A percentile compares a stretch with the other conserved stretches of the same genome.
These are phyloP conservation scores for Parietaria judaica DNA, from an alignment of 306 rosid genomes.

Conservation along the genomic window DNA sequence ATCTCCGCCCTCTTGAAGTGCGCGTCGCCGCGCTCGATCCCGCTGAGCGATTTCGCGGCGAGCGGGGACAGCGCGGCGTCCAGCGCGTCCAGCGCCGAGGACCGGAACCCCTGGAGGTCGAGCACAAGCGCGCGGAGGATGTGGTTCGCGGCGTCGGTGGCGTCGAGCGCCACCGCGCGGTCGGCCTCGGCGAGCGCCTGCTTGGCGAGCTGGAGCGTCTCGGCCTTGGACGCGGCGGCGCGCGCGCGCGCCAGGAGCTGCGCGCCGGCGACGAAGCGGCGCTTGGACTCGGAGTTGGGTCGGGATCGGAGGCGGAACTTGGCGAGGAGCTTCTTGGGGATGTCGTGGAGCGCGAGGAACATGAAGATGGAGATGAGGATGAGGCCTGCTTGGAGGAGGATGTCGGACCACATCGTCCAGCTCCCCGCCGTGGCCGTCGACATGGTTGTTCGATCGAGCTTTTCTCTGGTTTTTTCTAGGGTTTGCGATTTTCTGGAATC, in stretches of 20 bases:
- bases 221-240: slow-evolving; percentile 33
- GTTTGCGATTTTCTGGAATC: no score
- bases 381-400: slow-evolving; percentile 44
- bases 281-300: slow-evolving; percentile 45
- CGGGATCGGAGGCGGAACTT: slow-evolving; percentile 42
- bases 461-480: no score
- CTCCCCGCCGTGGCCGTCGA: slow-evolving; percentile 29
- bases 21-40: slow-evolving; percentile 67
- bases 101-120: slow-evolving; percentile 59
- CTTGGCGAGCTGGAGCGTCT: slow-evolving; percentile 26
- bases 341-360: slow-evolving; percentile 53
- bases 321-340: slow-evolving; percentile 45
- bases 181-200: slow-evolving; percentile 62
- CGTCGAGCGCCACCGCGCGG: slow-evolving; percentile 55
- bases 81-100: slow-evolving; percentile 72
- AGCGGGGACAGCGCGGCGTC: slow-evolving; percentile 75
- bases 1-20: slow-evolving; percentile 68
- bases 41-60: slow-evolving; percentile 40
- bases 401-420: slow-evolving; percentile 20
- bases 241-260: slow-evolving; percentile 61
- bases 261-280: slow-evolving; percentile 79
- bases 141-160: slow-evolving; percentile 81
- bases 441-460: slow-evolving; percentile 1
- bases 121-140: slow-evolving; percentile 64
- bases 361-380: slow-evolving; percentile 28